Base-by-base conservation (phyloP, 176 grass and related monocot genomes). In the sorghum (Sorghum bicolor) region DNA sequence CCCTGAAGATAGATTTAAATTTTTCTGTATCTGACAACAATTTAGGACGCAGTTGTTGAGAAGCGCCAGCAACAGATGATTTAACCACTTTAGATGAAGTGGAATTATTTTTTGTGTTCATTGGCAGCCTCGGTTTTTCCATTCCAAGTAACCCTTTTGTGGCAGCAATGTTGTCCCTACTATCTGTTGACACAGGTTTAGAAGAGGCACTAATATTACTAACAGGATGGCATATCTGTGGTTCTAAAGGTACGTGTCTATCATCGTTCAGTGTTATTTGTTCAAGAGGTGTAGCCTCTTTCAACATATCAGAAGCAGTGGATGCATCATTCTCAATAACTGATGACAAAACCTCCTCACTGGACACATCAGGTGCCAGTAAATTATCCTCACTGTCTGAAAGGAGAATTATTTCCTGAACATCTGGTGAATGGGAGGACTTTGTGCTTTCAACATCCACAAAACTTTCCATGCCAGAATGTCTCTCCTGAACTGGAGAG, bases 371-470 rank as follows among this genome's bases (percentile, higher is more conserved):
- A 77, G 41, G 28, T 66, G 82, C 65, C 15, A 58, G 10, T 48
- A 61, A 67, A 72, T 83, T 88, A 47, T 77, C 83, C 87, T 97
- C 91, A 74, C 86, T 92, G 68, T 97, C 94, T 61, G 94, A 97
- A 86, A 97, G 87, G 16, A 95, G 38, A 74, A 97, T 92, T 85
- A 89, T 80, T 71, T 78, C 62, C 28, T 87, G 82, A 83, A 63
- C 67, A 66, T 55, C 65, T 64, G 85, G 43, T 85, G 10, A 17
- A 52, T 26, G 36, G 75, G 53, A 69, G 34, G 86, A 72, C 44
- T 82, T 64, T 40, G 44, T 78, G 67, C n/a, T 74, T 80, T 75
- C 84, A 73, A 57, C 37, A 76, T 50, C 52, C 37, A 80, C 43
- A 75, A 85, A 62, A 78, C 68, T 84, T 55, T 74, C 82, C 38